phyloP scores from a whole-genome alignment of 257 asterid genomes.

The Primulina tabacum region DNA sequence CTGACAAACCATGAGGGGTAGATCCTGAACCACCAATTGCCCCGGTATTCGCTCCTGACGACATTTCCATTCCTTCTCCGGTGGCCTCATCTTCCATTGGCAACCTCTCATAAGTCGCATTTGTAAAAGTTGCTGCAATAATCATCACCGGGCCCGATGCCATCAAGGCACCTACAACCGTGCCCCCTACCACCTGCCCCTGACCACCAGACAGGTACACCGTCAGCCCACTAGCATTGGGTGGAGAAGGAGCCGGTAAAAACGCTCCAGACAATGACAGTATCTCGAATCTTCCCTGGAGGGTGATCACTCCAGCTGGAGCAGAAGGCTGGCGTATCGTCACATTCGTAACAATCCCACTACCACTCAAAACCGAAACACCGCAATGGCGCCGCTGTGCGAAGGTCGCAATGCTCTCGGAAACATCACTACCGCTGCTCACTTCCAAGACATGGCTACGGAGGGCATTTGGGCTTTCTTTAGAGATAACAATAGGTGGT shows the following conservation, averaged over 20 bases:
- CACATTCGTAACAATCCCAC: conserved; percentile 58
- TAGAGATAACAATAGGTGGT: conserved; percentile 62
- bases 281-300: conserved; percentile 69
- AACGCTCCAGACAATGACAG: conserved; percentile 67
- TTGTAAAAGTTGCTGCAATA: conserved; percentile 65
- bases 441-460: conserved; percentile 76
- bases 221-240: conserved; percentile 53
- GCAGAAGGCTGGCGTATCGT: conserved; percentile 57
- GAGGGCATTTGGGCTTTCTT: conserved; percentile 75
- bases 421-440: conserved; percentile 51
- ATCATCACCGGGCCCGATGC: conserved; percentile 88
- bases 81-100: conserved; percentile 55
- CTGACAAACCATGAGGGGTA: neutral
- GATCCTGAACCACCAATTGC: conserved; percentile 16
- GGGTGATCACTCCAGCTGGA: conserved; percentile 49
- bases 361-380: conserved; percentile 72
- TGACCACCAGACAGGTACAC: conserved; percentile 75
- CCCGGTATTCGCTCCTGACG: conserved; percentile 22
- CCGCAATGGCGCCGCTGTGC: conserved; percentile 65
- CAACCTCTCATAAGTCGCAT: conserved; percentile 66
- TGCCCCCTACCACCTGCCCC: conserved; percentile 82
- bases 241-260: conserved; percentile 62
- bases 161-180: conserved; percentile 50
- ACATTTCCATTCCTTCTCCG: conserved; percentile 32
- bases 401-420: conserved; percentile 48